Base-by-base conservation (phyloP, 2,329 filamentous ascomycete genomes). In the Pseudogymnoascus destructans region DNA sequence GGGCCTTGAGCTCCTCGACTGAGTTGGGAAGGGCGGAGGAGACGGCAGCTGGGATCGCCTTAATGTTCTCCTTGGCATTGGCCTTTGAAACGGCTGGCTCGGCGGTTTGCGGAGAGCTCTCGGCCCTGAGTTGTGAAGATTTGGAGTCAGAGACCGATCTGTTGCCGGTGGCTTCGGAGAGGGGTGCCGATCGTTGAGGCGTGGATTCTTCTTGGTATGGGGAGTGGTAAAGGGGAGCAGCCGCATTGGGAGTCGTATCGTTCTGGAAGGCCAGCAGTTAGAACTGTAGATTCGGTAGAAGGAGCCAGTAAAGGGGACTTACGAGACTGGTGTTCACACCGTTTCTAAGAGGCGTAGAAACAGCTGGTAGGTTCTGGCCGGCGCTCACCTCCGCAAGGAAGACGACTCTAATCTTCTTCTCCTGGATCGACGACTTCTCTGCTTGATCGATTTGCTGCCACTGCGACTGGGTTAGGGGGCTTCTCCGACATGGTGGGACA, bases 401-500 rank as follows among this genome's bases (percentile, higher is more conserved):
- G 65, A 79, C 79, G 63, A 98, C 93, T 52, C 92, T 85, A 65
- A 98, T 98, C 79, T 97, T 98, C 76, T 86, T 89, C 77, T 98
- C 93, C 67, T 90, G 83, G 60, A 98, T 85, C 19, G 80, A 77
- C 11, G 79, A 77, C 74, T 95, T 97, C 59, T 87, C 79, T 8
- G 79, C 79, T 69, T 84, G 80, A 77, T 93, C 76, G 70, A 86
- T 77, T 80, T 79, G 76, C 65, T 77, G 82, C 83, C 91, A 95
- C 64, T 64, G n/a, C 25, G 38, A 57, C 49, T 17, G 33, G 42
- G 38, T 63, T 56, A 63, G 60, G 33, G 32, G 60, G 38, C 5
- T 58, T 21, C 11, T 55, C 13, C 19, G 17, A 15, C 25, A n/a
- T 7, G 30, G 52, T 25, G 32, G 57, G 23, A 42, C n/a, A 23